These are phyloP conservation scores for Borovskyia barvae DNA, from an alignment of 208 protist species.

Conservation along the genomic window DNA sequence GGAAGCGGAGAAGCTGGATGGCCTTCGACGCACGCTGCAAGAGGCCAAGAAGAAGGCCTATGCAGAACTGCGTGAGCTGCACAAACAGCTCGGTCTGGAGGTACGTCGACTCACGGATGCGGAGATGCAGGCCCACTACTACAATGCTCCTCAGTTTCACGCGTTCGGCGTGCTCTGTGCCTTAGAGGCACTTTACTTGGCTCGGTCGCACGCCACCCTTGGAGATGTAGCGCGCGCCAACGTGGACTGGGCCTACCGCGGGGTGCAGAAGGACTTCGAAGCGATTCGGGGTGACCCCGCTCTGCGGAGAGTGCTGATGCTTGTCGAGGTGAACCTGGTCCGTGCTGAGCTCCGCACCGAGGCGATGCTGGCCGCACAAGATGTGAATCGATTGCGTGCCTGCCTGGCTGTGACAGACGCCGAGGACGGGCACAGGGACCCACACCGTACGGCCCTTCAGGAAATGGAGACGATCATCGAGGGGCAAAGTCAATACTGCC, in stretches of 20 bases:
- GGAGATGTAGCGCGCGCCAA: conserved; percentile 65
- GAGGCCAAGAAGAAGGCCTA: conserved; percentile 81
- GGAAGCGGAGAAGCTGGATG: conserved; percentile 73
- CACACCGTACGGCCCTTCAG: conserved; percentile 16
- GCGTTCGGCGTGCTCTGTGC: conserved; percentile 54
- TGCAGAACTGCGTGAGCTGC: conserved; percentile 65
- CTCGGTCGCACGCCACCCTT: conserved; percentile 68
- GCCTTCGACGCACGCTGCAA: conserved; percentile 71
- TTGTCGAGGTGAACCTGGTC: conserved; percentile 68
- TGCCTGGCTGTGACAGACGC: conserved; percentile 21
- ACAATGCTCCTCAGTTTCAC: conserved; percentile 60
- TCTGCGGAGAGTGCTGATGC: conserved; percentile 55
- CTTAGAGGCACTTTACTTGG: conserved; percentile 76
- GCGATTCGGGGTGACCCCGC: conserved; percentile 45
- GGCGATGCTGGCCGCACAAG: conserved; percentile 22
- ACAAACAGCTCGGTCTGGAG: conserved; percentile 69
- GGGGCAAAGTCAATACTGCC: conserved; percentile 28
- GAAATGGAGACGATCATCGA: conserved; percentile 32
- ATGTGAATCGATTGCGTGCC: conserved; percentile 26
- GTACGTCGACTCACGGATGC: conserved; percentile 57
- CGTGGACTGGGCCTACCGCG: conserved; percentile 55
- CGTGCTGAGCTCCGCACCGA: conserved; percentile 53
- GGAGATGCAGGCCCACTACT: conserved; percentile 68
- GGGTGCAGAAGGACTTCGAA: conserved; percentile 65
- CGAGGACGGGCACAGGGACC: conserved; percentile 1